Conservation (phyloP, 164 flowering plant species). For the Santalum album region DNA sequence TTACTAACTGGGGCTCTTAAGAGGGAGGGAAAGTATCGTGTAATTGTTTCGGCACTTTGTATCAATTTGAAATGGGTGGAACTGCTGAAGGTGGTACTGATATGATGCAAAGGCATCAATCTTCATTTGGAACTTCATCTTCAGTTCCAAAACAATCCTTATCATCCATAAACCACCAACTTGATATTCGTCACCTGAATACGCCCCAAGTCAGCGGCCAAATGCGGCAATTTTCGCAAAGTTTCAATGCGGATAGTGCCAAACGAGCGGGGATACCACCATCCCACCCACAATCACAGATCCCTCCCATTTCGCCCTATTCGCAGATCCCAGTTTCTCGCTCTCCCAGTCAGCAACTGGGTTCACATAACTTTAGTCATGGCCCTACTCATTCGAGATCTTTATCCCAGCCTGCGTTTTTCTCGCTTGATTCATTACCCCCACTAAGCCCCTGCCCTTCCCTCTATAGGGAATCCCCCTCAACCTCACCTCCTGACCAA, state of each 20-base stretch:
- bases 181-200: conserved; percentile 52
- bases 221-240: conserved; percentile 37
- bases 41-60: no score
- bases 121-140: conserved; percentile 53
- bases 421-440: conserved; percentile 73
- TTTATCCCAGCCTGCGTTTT: conserved; percentile 71
- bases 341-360: conserved; percentile 23
- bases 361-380: conserved; percentile 33
- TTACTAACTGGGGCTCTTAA: not conserved
- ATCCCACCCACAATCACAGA: conserved; percentile 32
- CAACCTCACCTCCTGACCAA: conserved; percentile 32
- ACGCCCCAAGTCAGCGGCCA: conserved; percentile 38
- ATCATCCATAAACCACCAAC: conserved; percentile 21
- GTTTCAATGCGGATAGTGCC: conserved; percentile 24
- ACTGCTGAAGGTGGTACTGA: not conserved
- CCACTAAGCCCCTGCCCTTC: conserved; percentile 89
- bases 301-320: conserved; percentile 73
- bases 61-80: not conserved
- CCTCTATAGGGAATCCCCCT: conserved; percentile 53
- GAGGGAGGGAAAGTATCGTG: not conserved
- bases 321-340: conserved; percentile 55
- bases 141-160: conserved; percentile 31
- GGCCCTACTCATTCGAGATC: conserved; percentile 74
- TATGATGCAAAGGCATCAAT: conserved; percentile 26
- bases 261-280: conserved; percentile 81